Evolutionary conservation across 352 stramenopile species (phyloP), one percentile per base, ranked within the genome.

Genomic region (Globisporangium uncinulatum): DNA sequence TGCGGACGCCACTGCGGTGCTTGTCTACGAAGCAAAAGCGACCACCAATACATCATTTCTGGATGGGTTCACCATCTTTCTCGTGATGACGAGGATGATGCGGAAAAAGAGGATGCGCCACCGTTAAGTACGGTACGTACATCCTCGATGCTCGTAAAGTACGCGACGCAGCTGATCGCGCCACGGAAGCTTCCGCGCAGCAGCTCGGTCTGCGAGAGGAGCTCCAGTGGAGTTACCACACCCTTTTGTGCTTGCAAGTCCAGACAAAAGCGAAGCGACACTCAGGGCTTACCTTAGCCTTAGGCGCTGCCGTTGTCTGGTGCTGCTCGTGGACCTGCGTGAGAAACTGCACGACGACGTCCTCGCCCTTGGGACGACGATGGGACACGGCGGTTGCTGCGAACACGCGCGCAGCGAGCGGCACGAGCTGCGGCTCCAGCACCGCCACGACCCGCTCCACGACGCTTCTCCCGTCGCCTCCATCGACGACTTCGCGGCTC

Each of bases 81-180:
- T 39, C 34, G 20, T 19, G 21, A 52, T 41, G 37, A 21, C 14
- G 8, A 54, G 15, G 9, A 32, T 34, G 32, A 19, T n/a, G n/a
- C n/a, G n/a, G 34, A 37, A 6, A 19, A 29, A 51, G 21, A 15
- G 24, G 50, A 42, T 36, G 19, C 9, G 20, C 7, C 11, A 24
- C 62, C 24, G 24, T 29, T 29, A 29, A 29, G 24, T 29, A 29
- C 24, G 24, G 24, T 29, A 39, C 62, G 17, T 57, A 76, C 69
- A 19, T 54, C 57, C 7, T 13, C 34, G 24, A 29, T 1, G 2
- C 56, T n/a, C 9, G 61, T 49, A 9, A 87, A 73, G 52, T 75
- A 86, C 32, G 78, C 80, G 20, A 88, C 54, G 46, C 74, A 87
- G 53, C 56, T 63, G 59, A 91, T 68, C 21, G 66, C 51, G n/a